phyloP scores from a whole-genome alignment of 1,139 yeast genomes.

The Candida sp. region DNA sequence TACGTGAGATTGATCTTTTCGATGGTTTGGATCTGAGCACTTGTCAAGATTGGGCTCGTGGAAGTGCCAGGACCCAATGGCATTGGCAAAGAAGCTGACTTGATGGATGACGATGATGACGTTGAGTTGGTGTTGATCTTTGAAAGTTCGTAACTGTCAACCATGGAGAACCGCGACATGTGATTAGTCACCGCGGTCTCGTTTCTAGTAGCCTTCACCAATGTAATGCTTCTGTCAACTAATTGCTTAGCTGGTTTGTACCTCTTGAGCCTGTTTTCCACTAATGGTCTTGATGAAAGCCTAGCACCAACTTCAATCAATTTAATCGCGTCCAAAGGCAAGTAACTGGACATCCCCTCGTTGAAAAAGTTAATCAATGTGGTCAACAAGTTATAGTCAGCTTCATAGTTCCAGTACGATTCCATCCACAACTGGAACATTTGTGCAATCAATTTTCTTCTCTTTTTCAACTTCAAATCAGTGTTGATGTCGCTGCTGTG shows the following conservation, averaged over 20 bases:
- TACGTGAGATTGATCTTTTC: constrained; percentile 52
- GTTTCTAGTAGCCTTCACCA: constrained; percentile 31
- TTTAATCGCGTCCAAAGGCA: constrained; percentile 68
- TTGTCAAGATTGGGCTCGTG: constrained; percentile 39
- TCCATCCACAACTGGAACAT: constrained; percentile 86
- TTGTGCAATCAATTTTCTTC: constrained; percentile 70
- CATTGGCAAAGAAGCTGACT: constrained; percentile 45
- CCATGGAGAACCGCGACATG: constrained; percentile 43
- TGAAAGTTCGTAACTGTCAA: constrained; percentile 55
- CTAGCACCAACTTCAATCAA: constrained; percentile 66
- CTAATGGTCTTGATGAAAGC: constrained; percentile 42
- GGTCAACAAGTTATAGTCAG: constrained; percentile 65
- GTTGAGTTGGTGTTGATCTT: constrained; percentile 50
- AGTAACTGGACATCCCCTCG: constrained; percentile 60
- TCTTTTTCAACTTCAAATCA: constrained; percentile 58
- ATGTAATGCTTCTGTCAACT: constrained; percentile 49
- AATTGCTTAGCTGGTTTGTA: constrained; percentile 33
- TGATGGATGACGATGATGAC: constrained; percentile 32
- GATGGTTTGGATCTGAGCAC: constrained; percentile 43
- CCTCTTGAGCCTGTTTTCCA: constrained; percentile 25
- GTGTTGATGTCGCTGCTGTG: constrained; percentile 42
- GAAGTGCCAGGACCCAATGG: constrained; percentile 48
- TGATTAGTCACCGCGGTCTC: constrained; percentile 21
- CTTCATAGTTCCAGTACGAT: constrained; percentile 77
- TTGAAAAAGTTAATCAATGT: constrained; percentile 78